These are phyloP conservation scores for Fraxinus anomala DNA, from an alignment of 257 asterid species.

Conservation along the genomic window DNA sequence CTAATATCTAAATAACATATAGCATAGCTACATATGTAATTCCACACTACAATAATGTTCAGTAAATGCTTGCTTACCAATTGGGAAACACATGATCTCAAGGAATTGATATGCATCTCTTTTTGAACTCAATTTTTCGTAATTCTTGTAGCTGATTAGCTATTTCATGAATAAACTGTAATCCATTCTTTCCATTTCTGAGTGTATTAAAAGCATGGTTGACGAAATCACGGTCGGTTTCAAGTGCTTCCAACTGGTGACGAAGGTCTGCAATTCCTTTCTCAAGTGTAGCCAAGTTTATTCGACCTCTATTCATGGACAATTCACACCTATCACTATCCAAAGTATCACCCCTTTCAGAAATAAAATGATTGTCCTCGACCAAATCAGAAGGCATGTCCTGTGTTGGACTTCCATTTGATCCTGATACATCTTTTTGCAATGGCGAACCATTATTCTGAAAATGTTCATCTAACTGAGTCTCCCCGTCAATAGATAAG, in stretches of 20 bases:
- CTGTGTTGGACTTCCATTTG: constrained; percentile 27
- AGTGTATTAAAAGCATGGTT: constrained; percentile 45
- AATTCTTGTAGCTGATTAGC: constrained; percentile 55
- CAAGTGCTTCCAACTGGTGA: constrained; percentile 54
- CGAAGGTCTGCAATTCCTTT: constrained; percentile 44
- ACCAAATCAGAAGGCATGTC: constrained; percentile 24
- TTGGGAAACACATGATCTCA: constrained; percentile 14
- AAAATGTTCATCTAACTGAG: constrained; percentile 22
- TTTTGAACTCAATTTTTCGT: constrained; percentile 31
- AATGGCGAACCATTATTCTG: constrained; percentile 28
- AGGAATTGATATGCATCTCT: constrained; percentile 30
- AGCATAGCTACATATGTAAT: neutral
- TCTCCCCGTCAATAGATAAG: constrained; percentile 8
- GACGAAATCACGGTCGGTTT: constrained; percentile 43
- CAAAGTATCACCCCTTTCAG: constrained; percentile 16
- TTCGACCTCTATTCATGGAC: constrained; percentile 26
- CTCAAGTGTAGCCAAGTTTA: constrained; percentile 28
- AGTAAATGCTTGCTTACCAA: constrained; percentile 25
- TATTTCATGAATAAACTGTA: constrained; percentile 47
- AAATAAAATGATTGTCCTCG: constrained; percentile 24
- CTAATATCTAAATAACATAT: neutral
- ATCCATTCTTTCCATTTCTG: constrained; percentile 49
- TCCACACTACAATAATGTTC: neutral
- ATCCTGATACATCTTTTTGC: constrained; percentile 20
- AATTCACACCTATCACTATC: constrained; percentile 20